These are phyloP conservation scores for Paraurostyla sp. DNA, from an alignment of 73 alveolate species.

Conservation along the genomic window DNA sequence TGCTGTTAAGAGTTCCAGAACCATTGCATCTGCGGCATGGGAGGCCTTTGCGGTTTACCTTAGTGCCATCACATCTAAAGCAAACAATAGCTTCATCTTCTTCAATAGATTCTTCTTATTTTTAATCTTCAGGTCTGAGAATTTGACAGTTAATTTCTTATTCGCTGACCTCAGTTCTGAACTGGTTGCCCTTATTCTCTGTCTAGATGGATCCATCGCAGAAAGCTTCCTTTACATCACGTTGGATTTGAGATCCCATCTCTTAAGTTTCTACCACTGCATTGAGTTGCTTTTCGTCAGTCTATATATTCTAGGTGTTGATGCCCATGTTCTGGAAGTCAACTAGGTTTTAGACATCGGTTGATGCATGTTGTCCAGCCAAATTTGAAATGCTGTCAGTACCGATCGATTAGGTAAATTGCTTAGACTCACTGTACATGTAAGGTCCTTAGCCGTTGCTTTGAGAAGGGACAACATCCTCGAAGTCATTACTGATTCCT, in stretches of 20 bases:
- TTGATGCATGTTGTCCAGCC: constrained; percentile 21
- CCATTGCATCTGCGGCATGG: constrained; percentile 74
- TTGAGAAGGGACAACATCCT: constrained; percentile 2
- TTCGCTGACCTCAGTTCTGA: constrained; percentile 19
- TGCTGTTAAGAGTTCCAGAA: constrained; percentile 46
- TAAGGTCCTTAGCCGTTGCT: not conserved
- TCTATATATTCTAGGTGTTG: constrained; percentile 13
- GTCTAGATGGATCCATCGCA: constrained; percentile 54
- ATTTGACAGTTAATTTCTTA: constrained; percentile 55
- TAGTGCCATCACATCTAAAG: constrained; percentile 68
- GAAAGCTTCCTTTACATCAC: constrained; percentile 45
- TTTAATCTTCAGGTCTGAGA: not conserved
- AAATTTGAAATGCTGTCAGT: not conserved
- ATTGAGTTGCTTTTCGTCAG: constrained; percentile 66
- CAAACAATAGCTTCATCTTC: constrained; percentile 47
- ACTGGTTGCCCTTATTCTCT: constrained; percentile 37
- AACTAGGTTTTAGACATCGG: constrained; percentile 55
- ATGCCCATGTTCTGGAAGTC: not conserved
- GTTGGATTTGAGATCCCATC: constrained; percentile 46
- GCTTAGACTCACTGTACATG: too few relatives aligned
- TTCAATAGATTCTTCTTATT: constrained; percentile 31
- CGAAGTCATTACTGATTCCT: constrained; percentile 49
- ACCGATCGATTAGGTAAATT: not conserved
- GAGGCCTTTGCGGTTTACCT: constrained; percentile 59
- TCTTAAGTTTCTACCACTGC: constrained; percentile 62